Evolutionary conservation across 345 rosid species (phyloP).

Genomic region (Litchi chinensis): DNA sequence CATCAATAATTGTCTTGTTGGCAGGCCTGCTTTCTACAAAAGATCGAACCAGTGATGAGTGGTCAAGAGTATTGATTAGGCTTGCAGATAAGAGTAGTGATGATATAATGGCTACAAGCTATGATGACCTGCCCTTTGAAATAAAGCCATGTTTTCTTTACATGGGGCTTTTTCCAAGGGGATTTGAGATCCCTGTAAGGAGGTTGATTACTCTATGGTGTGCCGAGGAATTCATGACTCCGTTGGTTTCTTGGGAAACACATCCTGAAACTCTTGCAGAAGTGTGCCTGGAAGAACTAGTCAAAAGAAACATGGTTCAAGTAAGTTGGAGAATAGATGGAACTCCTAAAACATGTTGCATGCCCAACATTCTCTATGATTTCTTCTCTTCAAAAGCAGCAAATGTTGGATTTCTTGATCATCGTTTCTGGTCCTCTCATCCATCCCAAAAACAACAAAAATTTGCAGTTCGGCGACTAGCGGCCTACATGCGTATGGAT

Average conservation of each 20-base stretch:
- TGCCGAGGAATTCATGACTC: slow-evolving; percentile 20
- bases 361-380: slow-evolving; percentile 12
- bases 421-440: background rate
- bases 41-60: background rate
- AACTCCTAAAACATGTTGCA: slow-evolving; percentile 32
- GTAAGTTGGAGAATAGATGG: slow-evolving; percentile 42
- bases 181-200: background rate
- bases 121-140: slow-evolving; percentile 11
- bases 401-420: slow-evolving; percentile 20
- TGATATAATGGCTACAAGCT: slow-evolving; percentile 22
- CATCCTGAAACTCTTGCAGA: slow-evolving; percentile 24
- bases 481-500: slow-evolving; percentile 7
- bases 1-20: background rate
- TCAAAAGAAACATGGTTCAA: slow-evolving; percentile 26
- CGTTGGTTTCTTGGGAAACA: background rate
- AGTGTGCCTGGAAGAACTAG: slow-evolving; percentile 23
- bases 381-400: slow-evolving; percentile 10
- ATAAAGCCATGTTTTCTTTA: slow-evolving; percentile 37
- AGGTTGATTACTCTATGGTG: too few relatives aligned
- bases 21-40: background rate
- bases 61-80: background rate
- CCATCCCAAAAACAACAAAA: background rate
- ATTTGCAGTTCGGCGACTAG: slow-evolving; percentile 22
- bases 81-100: background rate
- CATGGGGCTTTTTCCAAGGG: slow-evolving; percentile 37